These are phyloP conservation scores for Ogataea pini DNA, from an alignment of 805 yeast genomes.

Conservation along the genomic window DNA sequence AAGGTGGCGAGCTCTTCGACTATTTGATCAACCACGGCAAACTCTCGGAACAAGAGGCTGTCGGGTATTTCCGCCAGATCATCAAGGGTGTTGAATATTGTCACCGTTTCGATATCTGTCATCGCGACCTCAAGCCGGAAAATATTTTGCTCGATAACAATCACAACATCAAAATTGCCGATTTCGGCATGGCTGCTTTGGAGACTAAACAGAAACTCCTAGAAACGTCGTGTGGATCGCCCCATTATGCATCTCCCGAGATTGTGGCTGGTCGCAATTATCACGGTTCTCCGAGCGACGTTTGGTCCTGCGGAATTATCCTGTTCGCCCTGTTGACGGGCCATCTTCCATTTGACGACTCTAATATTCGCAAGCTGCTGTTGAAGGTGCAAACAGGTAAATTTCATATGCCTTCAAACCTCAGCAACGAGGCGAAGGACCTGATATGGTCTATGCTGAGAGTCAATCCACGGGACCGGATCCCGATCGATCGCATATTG, in stretches of 20 bases:
- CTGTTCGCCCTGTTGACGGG: slow-evolving; percentile 79
- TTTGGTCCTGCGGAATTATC: slow-evolving; percentile 88
- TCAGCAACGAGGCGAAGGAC: slow-evolving; percentile 67
- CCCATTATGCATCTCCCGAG: slow-evolving; percentile 96
- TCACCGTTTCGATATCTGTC: slow-evolving; percentile 78
- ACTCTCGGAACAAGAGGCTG: slow-evolving; percentile 70
- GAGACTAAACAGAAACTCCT: slow-evolving; percentile 77
- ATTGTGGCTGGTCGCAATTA: slow-evolving; percentile 76
- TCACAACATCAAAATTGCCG: slow-evolving; percentile 92
- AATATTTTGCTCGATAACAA: slow-evolving; percentile 76
- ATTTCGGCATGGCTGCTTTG: slow-evolving; percentile 98
- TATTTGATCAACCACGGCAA: slow-evolving; percentile 71
- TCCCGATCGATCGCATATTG: slow-evolving; percentile 65
- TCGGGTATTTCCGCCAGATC: slow-evolving; percentile 74
- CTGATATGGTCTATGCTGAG: slow-evolving; percentile 65
- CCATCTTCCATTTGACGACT: slow-evolving; percentile 81
- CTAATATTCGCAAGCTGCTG: slow-evolving; percentile 67
- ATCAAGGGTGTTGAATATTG: slow-evolving; percentile 78
- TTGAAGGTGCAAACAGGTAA: slow-evolving; percentile 76
- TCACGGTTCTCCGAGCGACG: slow-evolving; percentile 83
- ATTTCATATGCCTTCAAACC: slow-evolving; percentile 67
- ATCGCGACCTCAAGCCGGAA: slow-evolving; percentile 80
- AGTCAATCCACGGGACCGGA: slow-evolving; percentile 70
- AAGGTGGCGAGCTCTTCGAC: slow-evolving; percentile 86
- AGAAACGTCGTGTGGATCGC: slow-evolving; percentile 97